Percentiles rank a stretch among this genome's conserved stretches.
These are phyloP conservation scores for Penicillium lividum DNA, from an alignment of 495 filamentous ascomycete species.

Conservation along the genomic window DNA sequence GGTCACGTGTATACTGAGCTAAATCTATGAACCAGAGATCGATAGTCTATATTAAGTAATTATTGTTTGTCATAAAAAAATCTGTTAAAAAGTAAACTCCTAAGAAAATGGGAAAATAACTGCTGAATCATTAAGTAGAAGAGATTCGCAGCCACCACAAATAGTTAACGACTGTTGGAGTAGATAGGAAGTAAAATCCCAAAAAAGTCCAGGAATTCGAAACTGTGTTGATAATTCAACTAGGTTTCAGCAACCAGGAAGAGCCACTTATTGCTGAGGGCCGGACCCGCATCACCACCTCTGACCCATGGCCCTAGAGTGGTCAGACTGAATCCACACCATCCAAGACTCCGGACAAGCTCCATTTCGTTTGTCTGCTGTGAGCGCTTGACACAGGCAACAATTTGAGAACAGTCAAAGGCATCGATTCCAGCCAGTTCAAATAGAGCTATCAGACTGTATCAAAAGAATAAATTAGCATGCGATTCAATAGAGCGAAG, in stretches of 20 bases:
- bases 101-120: not conserved
- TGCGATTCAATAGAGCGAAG: not conserved
- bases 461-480: conserved; percentile 20
- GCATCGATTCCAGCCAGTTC: conserved; percentile 72
- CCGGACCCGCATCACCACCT: conserved; percentile 51
- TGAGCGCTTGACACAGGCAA: conserved; percentile 75
- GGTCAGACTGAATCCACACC: conserved; percentile 85
- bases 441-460: conserved; percentile 83
- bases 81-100: too few species aligned
- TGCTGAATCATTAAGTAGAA: not conserved
- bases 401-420: conserved; percentile 72
- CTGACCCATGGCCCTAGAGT: conserved; percentile 71
- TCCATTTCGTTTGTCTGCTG: conserved; percentile 58
- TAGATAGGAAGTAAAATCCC: not conserved
- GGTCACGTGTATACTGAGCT: not conserved
- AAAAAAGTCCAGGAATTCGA: not conserved
- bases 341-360: conserved; percentile 78
- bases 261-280: conserved; percentile 70
- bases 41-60: not conserved
- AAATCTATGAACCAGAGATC: not conserved
- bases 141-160: not conserved
- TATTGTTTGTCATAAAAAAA: not conserved
- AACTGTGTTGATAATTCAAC: not conserved
- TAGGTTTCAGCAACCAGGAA: conserved; percentile 79
- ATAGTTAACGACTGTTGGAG: not conserved